Percentiles rank a stretch among this genome's conserved stretches.
Evolutionary conservation across 2,329 filamentous ascomycete genomes (phyloP).

Genomic region (Drechslera avenae): DNA sequence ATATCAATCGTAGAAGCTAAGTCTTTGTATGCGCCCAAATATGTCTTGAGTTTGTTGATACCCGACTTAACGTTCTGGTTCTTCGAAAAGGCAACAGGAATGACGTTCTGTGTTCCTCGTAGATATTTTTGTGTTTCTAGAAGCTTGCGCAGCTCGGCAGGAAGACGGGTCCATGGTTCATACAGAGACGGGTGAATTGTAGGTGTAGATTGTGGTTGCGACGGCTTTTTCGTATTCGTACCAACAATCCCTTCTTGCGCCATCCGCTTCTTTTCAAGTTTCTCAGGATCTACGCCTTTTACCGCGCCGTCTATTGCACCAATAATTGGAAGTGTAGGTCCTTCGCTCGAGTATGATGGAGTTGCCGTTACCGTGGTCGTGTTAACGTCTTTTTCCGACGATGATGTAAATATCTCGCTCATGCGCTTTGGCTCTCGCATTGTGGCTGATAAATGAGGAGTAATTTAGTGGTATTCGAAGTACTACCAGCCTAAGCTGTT

Average conservation of each 20-base stretch:
- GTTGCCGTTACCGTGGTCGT: constrained; percentile 6
- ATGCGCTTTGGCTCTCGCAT: constrained; percentile 28
- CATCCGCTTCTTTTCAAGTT: constrained; percentile 17
- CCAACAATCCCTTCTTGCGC: background rate
- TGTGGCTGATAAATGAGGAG: background rate
- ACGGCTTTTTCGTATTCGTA: background rate
- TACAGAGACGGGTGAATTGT: constrained; percentile 24
- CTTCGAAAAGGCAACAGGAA: constrained; percentile 24
- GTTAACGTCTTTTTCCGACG: constrained; percentile 10
- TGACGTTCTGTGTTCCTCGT: constrained; percentile 8
- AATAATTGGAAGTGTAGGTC: constrained; percentile 26
- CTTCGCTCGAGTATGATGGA: constrained; percentile 28
- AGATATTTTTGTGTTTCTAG: constrained; percentile 8
- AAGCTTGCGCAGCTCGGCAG: constrained; percentile 9
- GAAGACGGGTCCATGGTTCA: constrained; percentile 26
- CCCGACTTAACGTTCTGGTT: constrained; percentile 30
- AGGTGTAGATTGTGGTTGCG: constrained; percentile 3
- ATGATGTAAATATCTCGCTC: constrained; percentile 29
- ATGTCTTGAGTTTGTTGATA: constrained; percentile 19
- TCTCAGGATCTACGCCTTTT: background rate
- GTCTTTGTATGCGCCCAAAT: constrained; percentile 14
- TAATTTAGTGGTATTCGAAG: background rate
- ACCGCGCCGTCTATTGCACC: background rate
- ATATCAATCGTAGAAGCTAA: constrained; percentile 13
- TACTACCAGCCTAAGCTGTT: background rate